These are phyloP conservation scores for Russula lepida DNA, from an alignment of 768 basidiomycete genomes.

Conservation along the genomic window DNA sequence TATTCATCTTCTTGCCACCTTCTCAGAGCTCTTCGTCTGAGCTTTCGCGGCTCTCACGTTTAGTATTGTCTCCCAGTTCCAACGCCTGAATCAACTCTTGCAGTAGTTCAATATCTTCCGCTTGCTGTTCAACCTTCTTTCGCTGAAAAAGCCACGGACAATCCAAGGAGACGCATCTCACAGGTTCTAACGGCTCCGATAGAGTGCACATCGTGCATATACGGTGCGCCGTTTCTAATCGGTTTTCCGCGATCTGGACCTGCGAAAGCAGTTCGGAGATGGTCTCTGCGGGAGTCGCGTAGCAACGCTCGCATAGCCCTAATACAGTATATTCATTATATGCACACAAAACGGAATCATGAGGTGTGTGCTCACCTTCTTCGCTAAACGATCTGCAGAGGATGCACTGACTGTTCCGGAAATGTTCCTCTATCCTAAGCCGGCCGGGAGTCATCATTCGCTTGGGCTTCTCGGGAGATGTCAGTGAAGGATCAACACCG, in stretches of 20 bases:
- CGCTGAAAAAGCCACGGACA: conserved; percentile 39
- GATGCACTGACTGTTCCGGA: conserved; percentile 60
- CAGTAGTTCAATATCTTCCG: conserved; percentile 11
- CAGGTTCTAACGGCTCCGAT: conserved; percentile 28
- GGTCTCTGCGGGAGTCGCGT: conserved; percentile 28
- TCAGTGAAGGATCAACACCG: conserved; percentile 29
- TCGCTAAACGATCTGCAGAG: conserved; percentile 51
- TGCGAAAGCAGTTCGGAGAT: conserved; percentile 30
- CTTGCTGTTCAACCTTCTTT: conserved; percentile 23
- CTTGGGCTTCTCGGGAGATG: conserved; percentile 31
- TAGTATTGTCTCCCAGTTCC: conserved; percentile 11
- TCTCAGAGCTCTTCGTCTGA: background rate
- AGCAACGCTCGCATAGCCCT: conserved; percentile 32
- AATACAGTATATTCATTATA: background rate
- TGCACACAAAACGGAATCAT: background rate
- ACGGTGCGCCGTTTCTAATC: conserved; percentile 26
- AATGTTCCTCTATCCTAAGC: conserved; percentile 66
- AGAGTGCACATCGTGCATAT: conserved; percentile 37
- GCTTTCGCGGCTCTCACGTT: background rate
- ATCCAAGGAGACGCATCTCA: conserved; percentile 39
- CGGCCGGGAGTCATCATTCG: conserved; percentile 30
- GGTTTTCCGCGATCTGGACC: conserved; percentile 27
- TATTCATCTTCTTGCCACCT: background rate
- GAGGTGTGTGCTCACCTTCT: conserved; percentile 35
- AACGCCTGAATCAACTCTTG: conserved; percentile 11